Evolutionary conservation across 2,329 filamentous ascomycete genomes (phyloP).

Genomic region (Diaporthe sp.): DNA sequence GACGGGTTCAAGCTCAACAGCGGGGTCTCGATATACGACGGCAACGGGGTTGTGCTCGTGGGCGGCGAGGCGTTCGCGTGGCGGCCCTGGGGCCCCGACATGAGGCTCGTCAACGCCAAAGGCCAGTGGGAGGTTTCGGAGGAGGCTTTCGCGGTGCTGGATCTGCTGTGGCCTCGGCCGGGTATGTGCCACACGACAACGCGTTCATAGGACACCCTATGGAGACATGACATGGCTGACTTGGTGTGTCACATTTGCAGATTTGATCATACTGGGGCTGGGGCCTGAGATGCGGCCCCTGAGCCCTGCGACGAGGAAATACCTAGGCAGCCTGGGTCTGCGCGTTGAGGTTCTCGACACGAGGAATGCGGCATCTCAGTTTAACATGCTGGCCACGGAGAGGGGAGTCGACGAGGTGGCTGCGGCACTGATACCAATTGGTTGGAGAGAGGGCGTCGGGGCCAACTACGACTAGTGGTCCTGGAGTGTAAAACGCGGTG

Average conservation of each 20-base stretch:
- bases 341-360: constrained; percentile 91
- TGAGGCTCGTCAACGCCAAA: constrained; percentile 75
- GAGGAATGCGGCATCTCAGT: constrained; percentile 91
- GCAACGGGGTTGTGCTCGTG: constrained; percentile 80
- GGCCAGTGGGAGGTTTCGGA: constrained; percentile 83
- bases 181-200: constrained; percentile 58
- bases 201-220: constrained; percentile 44
- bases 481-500: too few relatives aligned
- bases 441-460: constrained; percentile 75
- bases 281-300: constrained; percentile 81
- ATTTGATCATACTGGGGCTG: constrained; percentile 89
- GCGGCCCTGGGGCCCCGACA: constrained; percentile 76
- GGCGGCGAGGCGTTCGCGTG: constrained; percentile 90
- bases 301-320: constrained; percentile 76
- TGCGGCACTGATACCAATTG: constrained; percentile 86
- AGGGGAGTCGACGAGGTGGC: constrained; percentile 86
- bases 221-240: background rate
- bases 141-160: constrained; percentile 79
- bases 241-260: constrained; percentile 54
- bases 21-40: constrained; percentile 75
- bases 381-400: constrained; percentile 95
- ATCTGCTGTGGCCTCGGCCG: constrained; percentile 86
- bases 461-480: constrained; percentile 41
- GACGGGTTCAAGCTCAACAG: constrained; percentile 91
- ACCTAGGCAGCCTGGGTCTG: constrained; percentile 83